Evolutionary conservation across 768 basidiomycete species (phyloP).

Genomic region (Naematelia aurantialba): DNA sequence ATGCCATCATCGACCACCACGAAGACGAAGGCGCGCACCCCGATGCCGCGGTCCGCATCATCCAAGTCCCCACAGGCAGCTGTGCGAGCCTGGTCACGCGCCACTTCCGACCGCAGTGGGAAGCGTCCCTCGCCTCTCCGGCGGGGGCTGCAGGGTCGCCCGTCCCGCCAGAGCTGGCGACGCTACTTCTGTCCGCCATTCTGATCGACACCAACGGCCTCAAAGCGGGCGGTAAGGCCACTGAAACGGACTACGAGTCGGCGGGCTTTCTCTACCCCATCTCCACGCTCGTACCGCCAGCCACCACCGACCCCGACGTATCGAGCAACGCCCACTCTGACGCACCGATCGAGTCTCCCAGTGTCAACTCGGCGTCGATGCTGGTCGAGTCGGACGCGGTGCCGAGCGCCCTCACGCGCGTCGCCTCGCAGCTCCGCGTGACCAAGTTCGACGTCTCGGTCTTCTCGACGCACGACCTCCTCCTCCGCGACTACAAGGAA

Average conservation of each 20-base stretch:
- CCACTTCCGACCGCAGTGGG: slow-evolving; percentile 52
- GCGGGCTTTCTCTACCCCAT: slow-evolving; percentile 63
- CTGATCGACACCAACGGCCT: slow-evolving; percentile 83
- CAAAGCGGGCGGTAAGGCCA: slow-evolving; percentile 66
- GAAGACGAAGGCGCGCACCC: slow-evolving; percentile 71
- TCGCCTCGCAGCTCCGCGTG: slow-evolving; percentile 55
- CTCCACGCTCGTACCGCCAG: slow-evolving; percentile 53
- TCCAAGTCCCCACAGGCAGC: slow-evolving; percentile 65
- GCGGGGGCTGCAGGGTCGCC: slow-evolving; percentile 29
- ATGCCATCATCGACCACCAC: slow-evolving; percentile 85
- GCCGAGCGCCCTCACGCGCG: slow-evolving; percentile 25
- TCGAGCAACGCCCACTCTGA: slow-evolving; percentile 21
- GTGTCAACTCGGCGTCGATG: slow-evolving; percentile 1
- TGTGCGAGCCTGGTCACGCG: slow-evolving; percentile 67
- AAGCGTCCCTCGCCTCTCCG: slow-evolving; percentile 19
- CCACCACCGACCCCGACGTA: slow-evolving; percentile 16
- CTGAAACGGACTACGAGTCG: slow-evolving; percentile 62
- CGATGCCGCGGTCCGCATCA: slow-evolving; percentile 61
- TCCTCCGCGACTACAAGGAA: slow-evolving; percentile 94
- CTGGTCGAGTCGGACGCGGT: no score
- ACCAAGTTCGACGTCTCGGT: slow-evolving; percentile 69
- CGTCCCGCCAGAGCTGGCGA: slow-evolving; percentile 63
- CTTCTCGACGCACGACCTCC: slow-evolving; percentile 68
- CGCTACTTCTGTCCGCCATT: slow-evolving; percentile 73
- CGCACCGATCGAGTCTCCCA: slow-evolving; percentile 17